Evolutionary conservation across 1,284 basidiomycete genomes (phyloP), one percentile per base, ranked within the genome.

Genomic region (Ceratobasidium theobromae): DNA sequence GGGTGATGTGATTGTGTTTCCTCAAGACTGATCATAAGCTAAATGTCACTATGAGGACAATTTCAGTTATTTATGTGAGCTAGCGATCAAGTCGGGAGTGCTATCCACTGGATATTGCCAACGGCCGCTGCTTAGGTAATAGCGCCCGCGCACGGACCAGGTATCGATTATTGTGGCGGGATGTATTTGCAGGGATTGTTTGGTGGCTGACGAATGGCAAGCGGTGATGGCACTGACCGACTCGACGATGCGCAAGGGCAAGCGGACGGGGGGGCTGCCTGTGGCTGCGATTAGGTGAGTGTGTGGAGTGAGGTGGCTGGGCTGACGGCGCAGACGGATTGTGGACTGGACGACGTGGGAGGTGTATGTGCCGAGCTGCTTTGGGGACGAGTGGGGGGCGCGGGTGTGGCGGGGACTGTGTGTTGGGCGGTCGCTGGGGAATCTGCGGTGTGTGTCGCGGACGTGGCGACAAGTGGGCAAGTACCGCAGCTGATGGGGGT

Each of bases 191-290:
- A 35, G 43, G 41, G 55, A 32, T 46, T 58, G 55, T 58, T 58
- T 58, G 55, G 41, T 38, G 8, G 35, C 16, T n/a, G n/a, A n/a
- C n/a, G n/a, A n/a, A n/a, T n/a, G n/a, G n/a, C n/a, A n/a, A n/a
- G n/a, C n/a, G n/a, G n/a, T n/a, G 38, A 32, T 41, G 55, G 35
- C 35, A 38, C 35, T 58, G 55, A 35, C 55, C 48, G 55, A 58
- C 43, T 11, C 18, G 9, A 6, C 45, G 5, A 58, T 58, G 55
- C 55, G 55, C 55, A 58, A 58, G 55, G 55, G 55, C 55, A 58
- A 58, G 32, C 55, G 55, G 9, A 58, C 55, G 9, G 33, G 18
- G 55, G 55, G 18, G 18, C 30, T 58, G 18, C 43, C 55, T 5
- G 5, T 8, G 27, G 30, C 45, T n/a, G 55, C 55, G 14, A 25